Evolutionary conservation across 495 filamentous ascomycete species (phyloP).

Genomic region (Filosporella fistucella): DNA sequence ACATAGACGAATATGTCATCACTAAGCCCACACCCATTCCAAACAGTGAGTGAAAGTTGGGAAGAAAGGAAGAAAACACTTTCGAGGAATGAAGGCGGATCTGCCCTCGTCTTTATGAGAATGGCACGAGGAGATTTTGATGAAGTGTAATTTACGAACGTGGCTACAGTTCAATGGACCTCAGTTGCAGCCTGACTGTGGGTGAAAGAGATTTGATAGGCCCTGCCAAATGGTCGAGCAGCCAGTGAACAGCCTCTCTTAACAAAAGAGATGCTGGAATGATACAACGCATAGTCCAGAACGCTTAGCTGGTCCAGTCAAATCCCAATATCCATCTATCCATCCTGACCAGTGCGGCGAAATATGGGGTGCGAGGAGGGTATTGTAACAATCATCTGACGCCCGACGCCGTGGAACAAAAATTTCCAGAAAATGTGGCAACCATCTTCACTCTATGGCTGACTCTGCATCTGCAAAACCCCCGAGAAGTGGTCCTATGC

Average conservation of each 20-base stretch:
- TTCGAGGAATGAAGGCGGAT: conserved; percentile 11
- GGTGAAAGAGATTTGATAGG: conserved; percentile 23
- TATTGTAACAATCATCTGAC: conserved; percentile 20
- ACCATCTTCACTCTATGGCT: conserved; percentile 20
- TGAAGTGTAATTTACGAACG: conserved; percentile 25
- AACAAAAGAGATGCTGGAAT: conserved; percentile 25
- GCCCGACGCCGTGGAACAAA: conserved; percentile 21
- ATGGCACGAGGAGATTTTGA: conserved; percentile 9
- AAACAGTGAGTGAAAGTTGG: neutral
- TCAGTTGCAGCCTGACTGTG: conserved; percentile 23
- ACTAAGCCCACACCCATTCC: too few relatives aligned
- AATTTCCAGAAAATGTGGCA: conserved; percentile 3
- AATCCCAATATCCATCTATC: conserved; percentile 21
- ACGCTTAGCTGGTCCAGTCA: conserved; percentile 28
- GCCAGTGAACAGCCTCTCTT: conserved; percentile 26
- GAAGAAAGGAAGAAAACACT: conserved; percentile 9
- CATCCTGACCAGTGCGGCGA: conserved; percentile 18
- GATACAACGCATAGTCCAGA: conserved; percentile 27
- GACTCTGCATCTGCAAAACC: conserved; percentile 25
- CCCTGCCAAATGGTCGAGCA: conserved; percentile 13
- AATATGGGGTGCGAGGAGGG: conserved; percentile 9
- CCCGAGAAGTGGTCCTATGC: conserved; percentile 24
- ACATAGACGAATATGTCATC: conserved; percentile 7
- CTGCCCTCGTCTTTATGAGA: conserved; percentile 20
- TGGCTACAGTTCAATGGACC: conserved; percentile 26